Evolutionary conservation across 495 filamentous ascomycete species (phyloP).

Genomic region (Tirmania nivea): DNA sequence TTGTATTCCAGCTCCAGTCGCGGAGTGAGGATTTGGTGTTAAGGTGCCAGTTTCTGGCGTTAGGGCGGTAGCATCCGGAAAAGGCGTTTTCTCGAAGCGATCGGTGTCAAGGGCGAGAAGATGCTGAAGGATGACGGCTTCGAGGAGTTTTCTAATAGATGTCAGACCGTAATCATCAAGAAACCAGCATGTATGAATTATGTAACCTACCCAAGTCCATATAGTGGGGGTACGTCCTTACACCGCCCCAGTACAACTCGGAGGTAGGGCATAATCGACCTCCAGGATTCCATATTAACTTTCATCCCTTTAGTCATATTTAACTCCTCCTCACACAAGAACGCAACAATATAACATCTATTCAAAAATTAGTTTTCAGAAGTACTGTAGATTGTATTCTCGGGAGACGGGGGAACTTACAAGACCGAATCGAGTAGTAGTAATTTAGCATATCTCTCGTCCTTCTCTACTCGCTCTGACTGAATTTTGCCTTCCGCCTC

Average conservation of each 20-base stretch:
- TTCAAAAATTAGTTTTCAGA: too few relatives aligned
- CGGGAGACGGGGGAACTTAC: background rate
- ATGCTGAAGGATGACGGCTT: conserved; percentile 17
- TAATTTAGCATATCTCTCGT: conserved; percentile 10
- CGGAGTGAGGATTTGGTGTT: conserved; percentile 15
- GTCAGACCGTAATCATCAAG: background rate
- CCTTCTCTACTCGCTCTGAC: conserved; percentile 2
- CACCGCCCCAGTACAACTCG: conserved; percentile 15
- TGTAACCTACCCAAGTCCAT: conserved; percentile 5
- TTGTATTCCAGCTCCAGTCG: conserved; percentile 3
- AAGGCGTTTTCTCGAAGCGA: conserved; percentile 7
- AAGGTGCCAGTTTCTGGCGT: conserved; percentile 3
- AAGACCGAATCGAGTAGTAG: conserved; percentile 13
- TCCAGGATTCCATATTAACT: conserved; percentile 11
- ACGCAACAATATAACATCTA: conserved; percentile 16
- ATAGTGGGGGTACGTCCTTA: conserved; percentile 4
- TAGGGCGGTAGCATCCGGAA: conserved; percentile 6
- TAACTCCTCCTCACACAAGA: conserved; percentile 13
- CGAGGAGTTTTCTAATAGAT: conserved; percentile 14
- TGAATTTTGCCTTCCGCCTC: conserved; percentile 15
- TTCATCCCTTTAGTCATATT: conserved; percentile 9
- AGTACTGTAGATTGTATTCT: too few relatives aligned
- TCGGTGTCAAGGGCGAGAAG: conserved; percentile 15
- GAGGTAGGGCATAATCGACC: conserved; percentile 17
- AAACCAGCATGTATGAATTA: background rate